Evolutionary conservation across 805 yeast species (phyloP).

Genomic region (Cyberlindnera xishuangbannaensis): DNA sequence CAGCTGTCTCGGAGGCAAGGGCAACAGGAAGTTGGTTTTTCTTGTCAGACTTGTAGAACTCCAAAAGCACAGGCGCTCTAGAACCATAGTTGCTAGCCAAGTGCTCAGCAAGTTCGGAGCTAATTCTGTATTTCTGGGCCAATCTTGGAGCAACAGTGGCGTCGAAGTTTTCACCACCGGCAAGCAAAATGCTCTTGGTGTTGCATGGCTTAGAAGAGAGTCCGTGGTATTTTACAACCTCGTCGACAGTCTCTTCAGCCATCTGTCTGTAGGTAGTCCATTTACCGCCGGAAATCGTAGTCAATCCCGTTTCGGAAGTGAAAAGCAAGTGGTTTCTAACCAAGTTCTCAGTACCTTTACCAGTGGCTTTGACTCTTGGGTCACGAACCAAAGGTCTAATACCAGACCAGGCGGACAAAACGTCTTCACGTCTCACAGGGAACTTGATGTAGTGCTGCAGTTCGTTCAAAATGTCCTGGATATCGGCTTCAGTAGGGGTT

Average conservation of each 20-base stretch:
- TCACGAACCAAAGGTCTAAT: conserved; percentile 91
- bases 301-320: conserved; percentile 64
- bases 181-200: conserved; percentile 45
- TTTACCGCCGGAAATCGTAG: conserved; percentile 94
- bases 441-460: conserved; percentile 85
- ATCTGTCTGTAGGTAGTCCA: conserved; percentile 98
- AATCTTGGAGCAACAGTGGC: conserved; percentile 69
- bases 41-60: conserved; percentile 42
- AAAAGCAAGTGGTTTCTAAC: conserved; percentile 86
- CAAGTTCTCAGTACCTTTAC: conserved; percentile 69
- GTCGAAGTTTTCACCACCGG: conserved; percentile 81
- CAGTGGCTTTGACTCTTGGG: conserved; percentile 44
- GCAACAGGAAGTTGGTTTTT: conserved; percentile 59
- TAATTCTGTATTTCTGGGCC: conserved; percentile 70
- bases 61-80: conserved; percentile 74
- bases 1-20: conserved; percentile 38
- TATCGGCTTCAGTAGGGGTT: conserved; percentile 81
- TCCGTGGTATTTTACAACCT: conserved; percentile 48
- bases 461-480: conserved; percentile 80
- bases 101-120: conserved; percentile 73
- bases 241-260: conserved; percentile 91
- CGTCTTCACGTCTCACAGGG: conserved; percentile 86
- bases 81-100: conserved; percentile 86
- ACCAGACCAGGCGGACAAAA: conserved; percentile 94
- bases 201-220: conserved; percentile 36